Evolutionary conservation across 2,329 filamentous ascomycete species (phyloP), one percentile per base, ranked within the genome.

Genomic region (Diaporthe amygdali): DNA sequence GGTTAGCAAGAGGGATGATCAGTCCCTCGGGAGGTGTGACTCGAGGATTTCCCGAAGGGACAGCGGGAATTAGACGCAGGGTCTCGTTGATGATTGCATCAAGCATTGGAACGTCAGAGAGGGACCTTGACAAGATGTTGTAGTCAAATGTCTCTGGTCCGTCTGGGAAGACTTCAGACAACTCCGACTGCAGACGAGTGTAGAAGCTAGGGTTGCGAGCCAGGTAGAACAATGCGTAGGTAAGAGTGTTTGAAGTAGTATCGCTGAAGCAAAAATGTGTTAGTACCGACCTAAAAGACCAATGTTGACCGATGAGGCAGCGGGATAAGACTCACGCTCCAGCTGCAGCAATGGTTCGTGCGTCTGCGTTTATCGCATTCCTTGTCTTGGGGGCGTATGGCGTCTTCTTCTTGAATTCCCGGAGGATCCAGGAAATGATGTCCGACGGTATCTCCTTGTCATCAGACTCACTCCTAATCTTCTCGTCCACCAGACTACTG

Each of bases 21-120:
- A 72, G 37, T 7, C 61, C 69, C 47, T 49, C 63, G 3, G 61
- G 63, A 10, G 69, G 69, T 25, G 69, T 67, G n/a, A 68, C 22
- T 17, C 69, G 49, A 30, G 51, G 37, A 17, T 66, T 52, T n/a
- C 61, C 69, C 15, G 47, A 54, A 41, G 63, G 61, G 6, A 71
- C 61, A 6, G 61, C 59, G 4, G 61, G 56, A 15, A 41, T 54
- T 14, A 71, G 69, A 22, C 69, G 47, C 39, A 71, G 51, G 20
- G 61, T 71, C 69, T 71, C 69, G 15, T 59, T 51, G 32, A 71
- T 64, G 34, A 71, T 51, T 2, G 47, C 61, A 17, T 71, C 69
- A 7, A 71, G 69, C 55, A 59, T 59, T 3, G 55, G 55, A 3
- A 68, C 5, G 5, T 34, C 37, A n/a, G 55, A 41, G 37, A 59